phyloP scores from a whole-genome alignment of 2,329 filamentous ascomycete species.

The Ophiostoma sp. region DNA sequence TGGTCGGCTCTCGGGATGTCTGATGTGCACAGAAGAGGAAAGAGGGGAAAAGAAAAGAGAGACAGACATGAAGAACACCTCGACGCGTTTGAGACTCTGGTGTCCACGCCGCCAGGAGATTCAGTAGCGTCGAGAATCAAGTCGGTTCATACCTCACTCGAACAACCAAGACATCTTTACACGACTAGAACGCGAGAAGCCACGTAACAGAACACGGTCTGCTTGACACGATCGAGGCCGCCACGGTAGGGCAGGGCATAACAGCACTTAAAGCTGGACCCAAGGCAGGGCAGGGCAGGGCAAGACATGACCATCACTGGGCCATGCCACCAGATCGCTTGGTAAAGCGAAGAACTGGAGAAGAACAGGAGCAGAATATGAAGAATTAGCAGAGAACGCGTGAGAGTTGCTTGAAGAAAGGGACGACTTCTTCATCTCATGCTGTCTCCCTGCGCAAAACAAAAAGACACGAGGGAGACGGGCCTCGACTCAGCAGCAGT shows the following conservation, averaged over 20 bases:
- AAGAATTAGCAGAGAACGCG: background rate
- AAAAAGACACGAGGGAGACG: background rate
- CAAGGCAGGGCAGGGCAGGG: slow-evolving; percentile 14
- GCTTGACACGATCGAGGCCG: background rate
- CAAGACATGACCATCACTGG: slow-evolving; percentile 5
- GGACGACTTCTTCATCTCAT: slow-evolving; percentile 22
- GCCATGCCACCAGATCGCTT: background rate
- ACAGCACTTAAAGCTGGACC: background rate
- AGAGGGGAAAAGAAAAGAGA: background rate
- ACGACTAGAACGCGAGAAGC: slow-evolving; percentile 17
- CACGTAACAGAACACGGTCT: background rate
- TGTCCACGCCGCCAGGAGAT: slow-evolving; percentile 8
- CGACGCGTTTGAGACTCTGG: background rate
- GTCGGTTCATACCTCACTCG: background rate
- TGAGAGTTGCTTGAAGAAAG: background rate
- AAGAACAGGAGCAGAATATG: background rate
- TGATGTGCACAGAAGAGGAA: background rate
- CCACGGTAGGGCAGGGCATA: background rate
- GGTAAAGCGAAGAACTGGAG: background rate
- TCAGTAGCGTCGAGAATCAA: background rate
- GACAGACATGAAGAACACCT: slow-evolving; percentile 1
- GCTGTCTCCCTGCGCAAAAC: slow-evolving; percentile 4
- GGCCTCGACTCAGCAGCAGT: background rate
- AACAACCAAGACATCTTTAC: slow-evolving; percentile 8
- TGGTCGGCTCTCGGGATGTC: background rate